Evolutionary conservation across 257 asterid genomes (phyloP).

Genomic region (Primulina tabacum): DNA sequence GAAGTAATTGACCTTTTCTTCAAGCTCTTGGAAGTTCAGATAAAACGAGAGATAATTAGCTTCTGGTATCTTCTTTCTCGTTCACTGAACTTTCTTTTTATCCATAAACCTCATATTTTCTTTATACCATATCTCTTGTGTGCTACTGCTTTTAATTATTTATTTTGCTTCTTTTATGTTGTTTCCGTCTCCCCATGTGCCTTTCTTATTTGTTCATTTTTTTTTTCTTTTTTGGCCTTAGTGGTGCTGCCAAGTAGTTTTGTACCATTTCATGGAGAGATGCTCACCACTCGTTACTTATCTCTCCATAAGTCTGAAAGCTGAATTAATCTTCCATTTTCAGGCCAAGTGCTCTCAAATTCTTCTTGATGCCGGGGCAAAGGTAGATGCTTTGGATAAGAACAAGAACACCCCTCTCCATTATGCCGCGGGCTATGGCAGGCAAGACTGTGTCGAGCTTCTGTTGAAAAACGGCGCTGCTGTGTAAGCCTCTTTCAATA

Average conservation of each 20-base stretch:
- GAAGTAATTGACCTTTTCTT: background rate
- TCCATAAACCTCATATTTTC: background rate
- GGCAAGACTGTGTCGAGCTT: conserved; percentile 93
- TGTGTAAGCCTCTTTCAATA: conserved; percentile 59
- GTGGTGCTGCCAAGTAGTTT: conserved; percentile 28
- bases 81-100: background rate
- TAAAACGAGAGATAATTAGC: conserved; percentile 6
- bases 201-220: background rate
- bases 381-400: conserved; percentile 92
- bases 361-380: conserved; percentile 94
- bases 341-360: conserved; percentile 86
- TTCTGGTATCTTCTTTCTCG: background rate
- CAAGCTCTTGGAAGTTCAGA: background rate
- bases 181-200: background rate
- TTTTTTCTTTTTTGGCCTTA: background rate
- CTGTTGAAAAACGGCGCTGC: conserved; percentile 93
- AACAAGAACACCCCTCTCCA: conserved; percentile 98
- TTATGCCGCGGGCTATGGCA: conserved; percentile 98
- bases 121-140: no score
- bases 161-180: background rate
- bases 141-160: background rate
- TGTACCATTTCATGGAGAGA: conserved; percentile 39
- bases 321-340: conserved; percentile 10
- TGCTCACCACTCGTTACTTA: conserved; percentile 3
- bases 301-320: conserved; percentile 37